These are phyloP conservation scores for Dactylellina leptospora DNA, from an alignment of 2,329 filamentous ascomycete genomes.

Conservation along the genomic window DNA sequence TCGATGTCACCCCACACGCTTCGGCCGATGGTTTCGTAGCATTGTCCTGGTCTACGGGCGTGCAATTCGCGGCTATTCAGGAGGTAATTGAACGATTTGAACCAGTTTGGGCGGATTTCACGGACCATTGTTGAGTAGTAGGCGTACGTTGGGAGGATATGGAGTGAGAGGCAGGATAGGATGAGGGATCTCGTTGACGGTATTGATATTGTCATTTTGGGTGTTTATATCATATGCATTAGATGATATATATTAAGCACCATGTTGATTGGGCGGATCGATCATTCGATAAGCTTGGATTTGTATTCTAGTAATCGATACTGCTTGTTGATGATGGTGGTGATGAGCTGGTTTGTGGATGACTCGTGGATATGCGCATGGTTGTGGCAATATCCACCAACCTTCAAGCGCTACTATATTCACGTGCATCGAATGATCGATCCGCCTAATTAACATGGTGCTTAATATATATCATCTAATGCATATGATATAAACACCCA, in stretches of 20 bases:
- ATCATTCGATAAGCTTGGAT: neutral
- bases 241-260: neutral
- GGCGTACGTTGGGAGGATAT: neutral
- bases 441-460: neutral
- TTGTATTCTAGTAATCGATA: neutral
- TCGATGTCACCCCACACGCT: slow-evolving; percentile 3
- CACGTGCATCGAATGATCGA: neutral
- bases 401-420: neutral
- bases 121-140: slow-evolving; percentile 19
- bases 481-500: neutral
- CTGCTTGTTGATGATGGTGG: neutral
- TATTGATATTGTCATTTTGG: neutral
- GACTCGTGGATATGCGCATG: neutral
- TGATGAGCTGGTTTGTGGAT: neutral
- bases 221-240: neutral
- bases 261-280: neutral
- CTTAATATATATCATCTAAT: neutral
- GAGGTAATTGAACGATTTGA: slow-evolving; percentile 21
- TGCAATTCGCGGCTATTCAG: neutral
- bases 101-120: slow-evolving; percentile 21
- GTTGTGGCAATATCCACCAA: neutral
- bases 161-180: neutral
- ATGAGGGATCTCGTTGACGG: neutral
- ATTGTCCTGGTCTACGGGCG: neutral
- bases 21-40: slow-evolving; percentile 8